Conservation (phyloP, 2,329 filamentous ascomycete genomes). For the Fusarium sp. region DNA sequence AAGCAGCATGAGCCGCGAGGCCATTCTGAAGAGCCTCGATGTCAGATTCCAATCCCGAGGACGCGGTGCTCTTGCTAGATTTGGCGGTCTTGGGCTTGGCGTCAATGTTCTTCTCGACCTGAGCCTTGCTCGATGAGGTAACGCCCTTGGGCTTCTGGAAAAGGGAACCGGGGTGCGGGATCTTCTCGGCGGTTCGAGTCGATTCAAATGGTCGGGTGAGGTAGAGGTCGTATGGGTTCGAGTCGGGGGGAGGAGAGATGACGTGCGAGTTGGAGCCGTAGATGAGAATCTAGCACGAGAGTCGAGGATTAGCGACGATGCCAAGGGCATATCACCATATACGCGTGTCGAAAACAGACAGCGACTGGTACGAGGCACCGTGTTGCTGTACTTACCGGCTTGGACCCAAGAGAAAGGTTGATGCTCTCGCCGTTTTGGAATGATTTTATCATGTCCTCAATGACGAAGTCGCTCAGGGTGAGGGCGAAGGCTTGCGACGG, state of each 20-base stretch:
- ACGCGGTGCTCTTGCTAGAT: constrained; percentile 49
- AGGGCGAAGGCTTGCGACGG: constrained; percentile 68
- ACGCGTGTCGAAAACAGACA: background rate
- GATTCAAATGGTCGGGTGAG: constrained; percentile 63
- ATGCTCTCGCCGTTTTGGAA: constrained; percentile 67
- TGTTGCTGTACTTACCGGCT: constrained; percentile 62
- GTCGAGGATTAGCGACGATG: constrained; percentile 27
- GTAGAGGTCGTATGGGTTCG: constrained; percentile 66
- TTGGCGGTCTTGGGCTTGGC: constrained; percentile 45
- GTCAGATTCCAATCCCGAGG: constrained; percentile 59
- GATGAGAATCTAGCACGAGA: constrained; percentile 58
- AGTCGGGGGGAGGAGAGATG: constrained; percentile 56
- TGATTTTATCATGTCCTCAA: constrained; percentile 71
- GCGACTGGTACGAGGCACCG: background rate
- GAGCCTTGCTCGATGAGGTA: constrained; percentile 33
- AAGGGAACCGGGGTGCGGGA: constrained; percentile 64
- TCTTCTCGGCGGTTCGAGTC: constrained; percentile 56
- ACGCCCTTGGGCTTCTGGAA: constrained; percentile 54
- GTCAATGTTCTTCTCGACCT: constrained; percentile 44
- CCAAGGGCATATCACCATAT: background rate
- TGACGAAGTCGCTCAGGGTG: constrained; percentile 65
- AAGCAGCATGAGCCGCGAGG: constrained; percentile 49
- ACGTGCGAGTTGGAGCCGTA: constrained; percentile 63
- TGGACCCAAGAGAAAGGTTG: constrained; percentile 66
- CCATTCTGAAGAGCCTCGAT: constrained; percentile 60